phyloP scores from a whole-genome alignment of 805 yeast genomes.

The Metschnikowia sp. region DNA sequence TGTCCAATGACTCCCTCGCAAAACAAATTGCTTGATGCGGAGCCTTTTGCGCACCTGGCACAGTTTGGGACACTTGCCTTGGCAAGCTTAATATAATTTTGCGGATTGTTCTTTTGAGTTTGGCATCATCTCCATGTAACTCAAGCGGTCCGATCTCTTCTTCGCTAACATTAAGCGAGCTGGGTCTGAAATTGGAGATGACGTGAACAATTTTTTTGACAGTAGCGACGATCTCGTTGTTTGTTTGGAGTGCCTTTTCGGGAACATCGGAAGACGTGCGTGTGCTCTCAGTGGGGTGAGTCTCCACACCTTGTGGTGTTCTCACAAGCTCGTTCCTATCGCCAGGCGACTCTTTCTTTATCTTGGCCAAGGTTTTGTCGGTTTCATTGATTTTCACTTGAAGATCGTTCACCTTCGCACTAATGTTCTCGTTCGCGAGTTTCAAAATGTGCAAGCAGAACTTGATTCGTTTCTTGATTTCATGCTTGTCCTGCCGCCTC shows the following conservation, averaged over 20 bases:
- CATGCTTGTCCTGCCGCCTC: conserved; percentile 33
- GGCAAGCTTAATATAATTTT: conserved; percentile 77
- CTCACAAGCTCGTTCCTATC: not conserved
- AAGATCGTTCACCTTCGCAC: conserved; percentile 59
- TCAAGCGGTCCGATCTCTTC: conserved; percentile 1
- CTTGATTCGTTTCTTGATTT: conserved; percentile 70
- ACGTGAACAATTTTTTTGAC: conserved; percentile 84
- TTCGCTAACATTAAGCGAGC: conserved; percentile 24
- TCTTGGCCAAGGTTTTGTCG: conserved; percentile 10
- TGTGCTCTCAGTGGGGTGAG: conserved; percentile 1
- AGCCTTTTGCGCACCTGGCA: conserved; percentile 27
- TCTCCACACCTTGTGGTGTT: not conserved
- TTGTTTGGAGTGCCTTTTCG: conserved; percentile 43
- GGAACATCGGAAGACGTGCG: conserved; percentile 7
- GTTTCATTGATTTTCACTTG: conserved; percentile 52
- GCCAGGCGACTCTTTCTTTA: conserved; percentile 1
- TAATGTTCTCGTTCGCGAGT: conserved; percentile 75
- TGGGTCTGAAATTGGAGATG: conserved; percentile 70
- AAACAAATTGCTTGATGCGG: conserved; percentile 67
- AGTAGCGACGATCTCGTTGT: conserved; percentile 81
- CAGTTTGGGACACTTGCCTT: conserved; percentile 34
- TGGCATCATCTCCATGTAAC: conserved; percentile 15
- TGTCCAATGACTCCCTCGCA: conserved; percentile 86
- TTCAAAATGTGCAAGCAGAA: conserved; percentile 77
- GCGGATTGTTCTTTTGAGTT: conserved; percentile 67